Conservation (phyloP, 2,329 filamentous ascomycete species). For the Chaetomium globosum region DNA sequence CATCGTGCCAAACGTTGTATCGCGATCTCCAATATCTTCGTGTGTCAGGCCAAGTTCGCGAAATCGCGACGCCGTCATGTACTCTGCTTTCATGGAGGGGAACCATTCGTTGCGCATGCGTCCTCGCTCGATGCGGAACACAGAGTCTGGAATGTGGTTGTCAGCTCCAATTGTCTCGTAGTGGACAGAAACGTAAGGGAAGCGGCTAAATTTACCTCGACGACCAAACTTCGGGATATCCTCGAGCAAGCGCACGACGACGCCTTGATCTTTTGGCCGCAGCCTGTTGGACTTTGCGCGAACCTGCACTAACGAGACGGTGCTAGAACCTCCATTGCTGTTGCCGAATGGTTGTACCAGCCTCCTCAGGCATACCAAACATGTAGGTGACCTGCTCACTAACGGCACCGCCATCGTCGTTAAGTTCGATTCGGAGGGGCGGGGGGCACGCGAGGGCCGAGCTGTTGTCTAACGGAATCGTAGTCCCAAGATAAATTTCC, state of each 20-base stretch:
- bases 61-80: conserved; percentile 42
- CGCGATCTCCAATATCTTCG: conserved; percentile 40
- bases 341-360: conserved; percentile 31
- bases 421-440: conserved; percentile 6
- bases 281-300: conserved; percentile 45
- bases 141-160: conserved; percentile 35
- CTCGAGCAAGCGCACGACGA: conserved; percentile 49
- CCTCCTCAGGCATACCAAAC: conserved; percentile 38
- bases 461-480: conserved; percentile 3
- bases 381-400: conserved; percentile 35
- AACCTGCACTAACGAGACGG: conserved; percentile 40
- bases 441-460: background rate
- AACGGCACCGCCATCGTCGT: conserved; percentile 34
- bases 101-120: conserved; percentile 46
- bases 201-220: conserved; percentile 38
- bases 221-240: conserved; percentile 48
- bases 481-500: background rate
- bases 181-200: background rate
- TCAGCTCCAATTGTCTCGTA: conserved; percentile 11
- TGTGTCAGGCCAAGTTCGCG: conserved; percentile 39
- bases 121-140: conserved; percentile 43
- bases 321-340: conserved; percentile 31
- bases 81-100: conserved; percentile 42
- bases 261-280: conserved; percentile 46
- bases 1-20: conserved; percentile 37